Evolutionary conservation across 208 protist species (phyloP).

Genomic region (Zelonia costaricensis): DNA sequence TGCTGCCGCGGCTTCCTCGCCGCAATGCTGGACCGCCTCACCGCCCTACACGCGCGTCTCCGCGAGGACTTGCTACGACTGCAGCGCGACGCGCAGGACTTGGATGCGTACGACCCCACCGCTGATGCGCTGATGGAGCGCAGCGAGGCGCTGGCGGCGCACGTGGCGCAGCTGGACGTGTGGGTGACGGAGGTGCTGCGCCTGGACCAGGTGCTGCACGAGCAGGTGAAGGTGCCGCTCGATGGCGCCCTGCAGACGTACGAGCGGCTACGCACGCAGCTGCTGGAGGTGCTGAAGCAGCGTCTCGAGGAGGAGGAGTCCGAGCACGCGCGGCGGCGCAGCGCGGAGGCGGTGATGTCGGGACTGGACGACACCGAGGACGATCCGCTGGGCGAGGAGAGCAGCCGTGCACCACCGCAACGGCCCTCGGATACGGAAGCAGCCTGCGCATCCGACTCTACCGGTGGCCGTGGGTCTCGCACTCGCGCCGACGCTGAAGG

Average conservation of each 20-base stretch:
- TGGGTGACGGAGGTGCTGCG: conserved; percentile 24
- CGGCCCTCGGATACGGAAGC: too few relatives aligned
- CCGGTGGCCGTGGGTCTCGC: too few relatives aligned
- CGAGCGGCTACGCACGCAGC: conserved; percentile 30
- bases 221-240: conserved; percentile 30
- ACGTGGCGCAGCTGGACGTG: conserved; percentile 33
- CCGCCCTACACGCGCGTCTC: conserved; percentile 34
- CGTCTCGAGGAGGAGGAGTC: conserved; percentile 27
- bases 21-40: conserved; percentile 41
- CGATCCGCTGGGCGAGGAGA: too few relatives aligned
- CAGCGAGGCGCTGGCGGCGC: conserved; percentile 23
- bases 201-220: conserved; percentile 29
- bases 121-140: conserved; percentile 26
- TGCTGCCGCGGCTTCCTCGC: conserved; percentile 29
- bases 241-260: conserved; percentile 26
- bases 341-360: not conserved
- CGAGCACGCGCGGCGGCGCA: not conserved
- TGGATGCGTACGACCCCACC: conserved; percentile 57
- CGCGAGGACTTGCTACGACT: conserved; percentile 34
- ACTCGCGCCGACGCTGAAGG: too few relatives aligned
- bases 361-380: conserved; percentile 1
- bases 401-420: too few relatives aligned
- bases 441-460: too few relatives aligned
- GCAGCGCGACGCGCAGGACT: conserved; percentile 15
- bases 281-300: conserved; percentile 41